Conservation (phyloP, 1,284 basidiomycete species). For the Melampsora larici-populina region DNA sequence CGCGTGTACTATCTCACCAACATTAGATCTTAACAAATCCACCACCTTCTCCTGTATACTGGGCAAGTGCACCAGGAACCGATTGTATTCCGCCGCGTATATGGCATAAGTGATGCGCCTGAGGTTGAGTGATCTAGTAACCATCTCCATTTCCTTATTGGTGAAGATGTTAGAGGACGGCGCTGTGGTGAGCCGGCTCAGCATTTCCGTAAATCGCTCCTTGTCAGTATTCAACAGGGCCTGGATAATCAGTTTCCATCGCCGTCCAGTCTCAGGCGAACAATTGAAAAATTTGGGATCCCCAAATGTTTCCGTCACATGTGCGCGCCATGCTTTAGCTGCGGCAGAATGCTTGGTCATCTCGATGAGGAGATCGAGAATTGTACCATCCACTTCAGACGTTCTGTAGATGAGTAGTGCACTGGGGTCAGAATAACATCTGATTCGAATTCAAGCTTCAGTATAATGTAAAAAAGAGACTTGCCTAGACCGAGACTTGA, state of each 20-base stretch:
- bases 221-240: conserved; percentile 81
- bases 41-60: conserved; percentile 94
- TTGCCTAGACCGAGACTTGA: conserved; percentile 69
- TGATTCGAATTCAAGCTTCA: conserved; percentile 37
- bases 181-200: conserved; percentile 73
- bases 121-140: conserved; percentile 80
- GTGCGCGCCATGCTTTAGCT: conserved; percentile 77
- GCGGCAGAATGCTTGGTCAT: conserved; percentile 74
- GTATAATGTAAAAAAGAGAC: conserved; percentile 44
- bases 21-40: conserved; percentile 74
- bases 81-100: conserved; percentile 79
- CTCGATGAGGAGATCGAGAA: conserved; percentile 69
- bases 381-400: conserved; percentile 56
- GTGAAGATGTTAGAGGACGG: conserved; percentile 95
- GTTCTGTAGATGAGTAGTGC: conserved; percentile 44
- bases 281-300: conserved; percentile 84
- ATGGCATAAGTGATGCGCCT: conserved; percentile 81
- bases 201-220: conserved; percentile 75
- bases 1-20: conserved; percentile 80
- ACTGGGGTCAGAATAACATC: conserved; percentile 10
- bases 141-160: conserved; percentile 88
- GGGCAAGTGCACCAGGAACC: conserved; percentile 83
- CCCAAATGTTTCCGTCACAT: conserved; percentile 74
- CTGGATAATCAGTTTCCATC: conserved; percentile 77
- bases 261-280: conserved; percentile 60